A percentile compares a stretch with the other conserved stretches of the same genome.
phyloP scores from a whole-genome alignment of 495 filamentous ascomycete species.

The Xylaria sp. region DNA sequence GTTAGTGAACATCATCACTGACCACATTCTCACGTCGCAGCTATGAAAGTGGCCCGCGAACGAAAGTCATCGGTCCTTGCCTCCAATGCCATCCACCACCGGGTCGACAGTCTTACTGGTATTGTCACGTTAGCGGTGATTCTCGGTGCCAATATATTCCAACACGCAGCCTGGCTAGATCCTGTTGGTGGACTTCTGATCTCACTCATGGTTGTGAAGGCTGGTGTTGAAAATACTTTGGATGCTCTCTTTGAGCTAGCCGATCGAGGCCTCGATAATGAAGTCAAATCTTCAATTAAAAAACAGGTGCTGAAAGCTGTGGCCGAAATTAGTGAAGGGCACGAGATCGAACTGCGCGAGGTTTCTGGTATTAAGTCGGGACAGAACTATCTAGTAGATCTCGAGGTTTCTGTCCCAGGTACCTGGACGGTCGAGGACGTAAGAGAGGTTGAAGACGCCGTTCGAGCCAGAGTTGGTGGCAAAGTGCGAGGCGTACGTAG shows the following conservation, averaged over 20 bases:
- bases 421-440: constrained; percentile 74
- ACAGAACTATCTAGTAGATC: constrained; percentile 90
- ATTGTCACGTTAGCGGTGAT: constrained; percentile 91
- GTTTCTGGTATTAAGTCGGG: constrained; percentile 91
- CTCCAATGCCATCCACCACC: constrained; percentile 95
- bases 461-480: constrained; percentile 71
- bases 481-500: constrained; percentile 82
- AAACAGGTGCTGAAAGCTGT: constrained; percentile 68
- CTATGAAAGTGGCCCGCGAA: constrained; percentile 95
- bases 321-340: constrained; percentile 49
- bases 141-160: constrained; percentile 83
- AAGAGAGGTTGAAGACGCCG: constrained; percentile 69
- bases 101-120: constrained; percentile 91
- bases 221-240: constrained; percentile 85
- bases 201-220: constrained; percentile 88
- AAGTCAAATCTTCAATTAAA: constrained; percentile 74
- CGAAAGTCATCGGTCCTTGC: constrained; percentile 96
- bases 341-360: constrained; percentile 66
- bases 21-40: constrained; percentile 49
- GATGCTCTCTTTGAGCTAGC: constrained; percentile 85
- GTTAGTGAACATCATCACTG: not conserved
- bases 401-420: constrained; percentile 80
- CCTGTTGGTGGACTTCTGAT: constrained; percentile 93
- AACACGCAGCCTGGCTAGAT: constrained; percentile 88
- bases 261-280: constrained; percentile 85